Evolutionary conservation across 371 early-diverging fungal species (phyloP).

Genomic region (Syncephalastrum monosporum): DNA sequence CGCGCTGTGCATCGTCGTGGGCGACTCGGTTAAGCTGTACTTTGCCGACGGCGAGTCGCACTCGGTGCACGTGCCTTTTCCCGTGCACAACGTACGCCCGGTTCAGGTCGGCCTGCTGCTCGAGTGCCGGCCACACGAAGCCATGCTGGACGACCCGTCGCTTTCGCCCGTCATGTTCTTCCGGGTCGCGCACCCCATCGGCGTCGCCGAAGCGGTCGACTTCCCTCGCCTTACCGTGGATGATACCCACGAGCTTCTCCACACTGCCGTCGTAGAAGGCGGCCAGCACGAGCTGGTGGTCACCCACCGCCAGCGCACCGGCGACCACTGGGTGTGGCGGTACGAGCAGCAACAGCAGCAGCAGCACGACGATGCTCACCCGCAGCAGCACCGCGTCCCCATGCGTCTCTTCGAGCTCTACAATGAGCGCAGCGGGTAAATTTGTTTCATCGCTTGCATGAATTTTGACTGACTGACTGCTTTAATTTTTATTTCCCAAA

Average conservation of each 20-base stretch:
- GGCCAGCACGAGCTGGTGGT: too few relatives aligned
- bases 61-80: slow-evolving; percentile 14
- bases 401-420: too few relatives aligned
- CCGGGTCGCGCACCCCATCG: slow-evolving; percentile 8
- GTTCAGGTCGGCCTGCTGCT: slow-evolving; percentile 17
- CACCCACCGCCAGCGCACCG: too few relatives aligned
- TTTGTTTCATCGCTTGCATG: too few relatives aligned
- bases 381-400: too few relatives aligned
- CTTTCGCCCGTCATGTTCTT: slow-evolving; percentile 3
- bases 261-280: too few relatives aligned
- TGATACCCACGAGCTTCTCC: background rate
- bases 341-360: too few relatives aligned
- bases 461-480: too few relatives aligned
- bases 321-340: too few relatives aligned
- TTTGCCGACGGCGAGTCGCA: slow-evolving; percentile 18
- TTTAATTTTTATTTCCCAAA: too few relatives aligned
- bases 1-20: slow-evolving; percentile 18
- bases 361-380: too few relatives aligned
- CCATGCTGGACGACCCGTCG: slow-evolving; percentile 3
- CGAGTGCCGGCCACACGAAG: slow-evolving; percentile 10
- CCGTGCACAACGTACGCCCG: slow-evolving; percentile 14
- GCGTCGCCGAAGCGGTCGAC: slow-evolving; percentile 10
- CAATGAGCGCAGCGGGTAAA: too few relatives aligned
- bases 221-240: background rate
- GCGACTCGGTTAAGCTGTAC: slow-evolving; percentile 17